phyloP scores from a whole-genome alignment of 2,329 filamentous ascomycete species.

The Colletotrichum sp. region DNA sequence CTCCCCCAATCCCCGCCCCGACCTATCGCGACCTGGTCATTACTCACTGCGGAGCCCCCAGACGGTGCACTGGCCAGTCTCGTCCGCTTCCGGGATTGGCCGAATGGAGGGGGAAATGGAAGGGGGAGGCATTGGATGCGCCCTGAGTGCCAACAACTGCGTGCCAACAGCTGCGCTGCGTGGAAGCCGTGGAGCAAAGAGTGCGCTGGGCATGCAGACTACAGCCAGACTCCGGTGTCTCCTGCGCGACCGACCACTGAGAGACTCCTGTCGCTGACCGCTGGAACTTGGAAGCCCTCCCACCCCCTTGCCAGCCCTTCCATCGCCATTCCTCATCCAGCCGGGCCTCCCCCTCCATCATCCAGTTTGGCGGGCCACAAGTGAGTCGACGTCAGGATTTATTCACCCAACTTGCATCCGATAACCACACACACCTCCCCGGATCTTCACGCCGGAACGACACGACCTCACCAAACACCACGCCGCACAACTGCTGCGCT shows the following conservation, averaged over 20 bases:
- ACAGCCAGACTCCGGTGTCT: not conserved
- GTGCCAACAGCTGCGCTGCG: not conserved
- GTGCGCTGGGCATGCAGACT: not conserved
- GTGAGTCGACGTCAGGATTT: constrained; percentile 16
- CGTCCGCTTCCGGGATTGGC: constrained; percentile 13
- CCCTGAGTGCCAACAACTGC: not conserved
- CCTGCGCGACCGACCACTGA: not conserved
- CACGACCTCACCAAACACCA: not conserved
- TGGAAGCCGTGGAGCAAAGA: not conserved
- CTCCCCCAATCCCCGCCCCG: not conserved
- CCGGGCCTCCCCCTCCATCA: not conserved
- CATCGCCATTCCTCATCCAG: constrained; percentile 2
- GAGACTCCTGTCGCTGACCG: not conserved
- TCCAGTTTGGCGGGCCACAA: constrained; percentile 13
- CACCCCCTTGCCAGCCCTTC: not conserved
- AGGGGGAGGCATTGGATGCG: not conserved
- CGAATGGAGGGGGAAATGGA: not conserved
- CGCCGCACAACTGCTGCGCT: not conserved
- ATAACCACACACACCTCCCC: not conserved
- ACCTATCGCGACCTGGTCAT: not conserved
- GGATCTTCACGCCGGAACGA: not conserved
- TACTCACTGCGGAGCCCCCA: constrained; percentile 6
- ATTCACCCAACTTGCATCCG: constrained; percentile 1
- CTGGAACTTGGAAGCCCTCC: not conserved
- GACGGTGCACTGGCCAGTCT: not conserved